A percentile compares a stretch with the other conserved stretches of the same genome.
phyloP scores from a whole-genome alignment of 2,329 filamentous ascomycete genomes.

The Botrytis galanthina region DNA sequence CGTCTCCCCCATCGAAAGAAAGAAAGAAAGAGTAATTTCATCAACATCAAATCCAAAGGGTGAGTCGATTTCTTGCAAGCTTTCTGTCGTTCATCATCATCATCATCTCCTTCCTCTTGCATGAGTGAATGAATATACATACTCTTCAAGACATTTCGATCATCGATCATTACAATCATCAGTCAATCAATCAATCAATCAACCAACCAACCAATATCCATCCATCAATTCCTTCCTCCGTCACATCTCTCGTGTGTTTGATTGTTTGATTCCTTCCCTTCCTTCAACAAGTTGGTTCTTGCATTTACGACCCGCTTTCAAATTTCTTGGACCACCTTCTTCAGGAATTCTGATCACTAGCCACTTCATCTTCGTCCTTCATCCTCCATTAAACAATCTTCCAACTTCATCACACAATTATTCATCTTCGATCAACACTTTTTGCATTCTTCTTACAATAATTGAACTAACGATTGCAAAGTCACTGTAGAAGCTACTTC shows the following conservation, averaged over 20 bases:
- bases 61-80: background rate
- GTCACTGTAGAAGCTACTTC: slow-evolving; percentile 20
- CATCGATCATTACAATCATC: background rate
- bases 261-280: background rate
- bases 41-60: slow-evolving; percentile 5
- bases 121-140: background rate
- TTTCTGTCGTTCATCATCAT: background rate
- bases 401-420: background rate
- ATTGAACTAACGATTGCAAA: slow-evolving; percentile 15
- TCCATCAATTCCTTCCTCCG: background rate
- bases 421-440: slow-evolving; percentile 16
- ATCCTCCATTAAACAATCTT: background rate
- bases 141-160: background rate
- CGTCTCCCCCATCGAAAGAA: background rate
- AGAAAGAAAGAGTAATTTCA: slow-evolving; percentile 4
- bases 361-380: slow-evolving; percentile 1
- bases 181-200: background rate
- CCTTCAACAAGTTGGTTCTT: background rate
- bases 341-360: slow-evolving; percentile 1
- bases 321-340: background rate
- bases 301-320: background rate
- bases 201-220: background rate
- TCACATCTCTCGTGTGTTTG: background rate
- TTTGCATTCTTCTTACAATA: slow-evolving; percentile 18
- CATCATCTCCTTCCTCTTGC: background rate